A percentile compares a stretch with the other conserved stretches of the same genome.
phyloP scores from a whole-genome alignment of 1,284 basidiomycete genomes.

The Boletus smithii region DNA sequence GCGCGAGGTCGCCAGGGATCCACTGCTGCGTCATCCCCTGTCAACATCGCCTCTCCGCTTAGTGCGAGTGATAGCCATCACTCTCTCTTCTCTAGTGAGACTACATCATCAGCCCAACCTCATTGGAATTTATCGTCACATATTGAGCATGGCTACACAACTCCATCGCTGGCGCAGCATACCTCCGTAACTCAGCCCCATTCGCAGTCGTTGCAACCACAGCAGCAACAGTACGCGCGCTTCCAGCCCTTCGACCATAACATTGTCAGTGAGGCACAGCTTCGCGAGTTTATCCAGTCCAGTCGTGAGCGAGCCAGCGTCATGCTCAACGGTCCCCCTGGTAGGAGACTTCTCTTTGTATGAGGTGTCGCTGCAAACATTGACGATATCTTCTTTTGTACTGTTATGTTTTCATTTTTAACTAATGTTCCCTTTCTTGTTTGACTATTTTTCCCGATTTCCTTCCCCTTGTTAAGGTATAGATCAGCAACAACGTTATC shows the following conservation, averaged over 20 bases:
- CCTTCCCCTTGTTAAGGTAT: conserved; percentile 23
- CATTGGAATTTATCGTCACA: conserved; percentile 49
- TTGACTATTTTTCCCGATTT: conserved; percentile 18
- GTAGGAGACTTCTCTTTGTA: conserved; percentile 49
- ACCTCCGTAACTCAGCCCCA: conserved; percentile 36
- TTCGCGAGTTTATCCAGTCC: conserved; percentile 68
- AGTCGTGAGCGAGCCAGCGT: conserved; percentile 53
- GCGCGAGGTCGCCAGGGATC: conserved; percentile 69
- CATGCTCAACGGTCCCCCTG: conserved; percentile 38
- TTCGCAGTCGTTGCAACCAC: conserved; percentile 33
- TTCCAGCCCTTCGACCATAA: conserved; percentile 58
- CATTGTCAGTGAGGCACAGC: conserved; percentile 63
- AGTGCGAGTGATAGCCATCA: conserved; percentile 49
- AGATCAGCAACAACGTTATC: conserved; percentile 39
- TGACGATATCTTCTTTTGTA: conserved; percentile 35
- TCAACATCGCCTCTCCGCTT: conserved; percentile 55
- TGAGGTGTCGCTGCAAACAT: conserved; percentile 33
- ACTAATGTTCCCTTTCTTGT: conserved; percentile 7
- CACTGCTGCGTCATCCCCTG: conserved; percentile 55
- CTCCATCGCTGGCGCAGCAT: conserved; percentile 48
- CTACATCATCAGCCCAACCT: conserved; percentile 37
- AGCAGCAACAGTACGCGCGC: conserved; percentile 37
- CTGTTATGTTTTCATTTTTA: conserved; percentile 17
- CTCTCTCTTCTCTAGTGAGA: conserved; percentile 45
- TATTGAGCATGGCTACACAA: conserved; percentile 44